Evolutionary conservation across 2,329 filamentous ascomycete genomes (phyloP).

Genomic region (Xylariales sp.): DNA sequence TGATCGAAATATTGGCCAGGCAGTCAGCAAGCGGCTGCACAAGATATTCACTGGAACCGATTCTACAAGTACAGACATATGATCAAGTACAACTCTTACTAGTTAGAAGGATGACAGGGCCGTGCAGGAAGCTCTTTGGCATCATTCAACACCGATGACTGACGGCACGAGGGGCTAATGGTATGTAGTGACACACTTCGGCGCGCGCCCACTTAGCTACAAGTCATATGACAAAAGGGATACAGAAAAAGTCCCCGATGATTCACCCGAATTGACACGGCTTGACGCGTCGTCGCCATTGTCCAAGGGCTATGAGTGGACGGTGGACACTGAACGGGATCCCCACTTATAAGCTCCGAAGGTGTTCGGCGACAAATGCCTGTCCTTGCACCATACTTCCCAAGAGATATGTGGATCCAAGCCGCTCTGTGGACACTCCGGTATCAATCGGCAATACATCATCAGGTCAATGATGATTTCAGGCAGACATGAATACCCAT

Average conservation of each 20-base stretch:
- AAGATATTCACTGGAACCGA: constrained; percentile 58
- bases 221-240: background rate
- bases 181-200: too few relatives aligned
- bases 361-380: background rate
- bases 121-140: background rate
- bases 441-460: too few relatives aligned
- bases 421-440: too few relatives aligned
- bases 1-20: constrained; percentile 51
- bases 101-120: constrained; percentile 1
- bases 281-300: too few relatives aligned
- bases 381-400: background rate
- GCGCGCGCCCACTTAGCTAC: background rate
- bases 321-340: background rate
- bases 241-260: background rate
- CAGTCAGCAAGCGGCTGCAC: constrained; percentile 54
- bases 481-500: too few relatives aligned
- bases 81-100: constrained; percentile 7
- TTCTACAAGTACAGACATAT: constrained; percentile 51
- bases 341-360: background rate
- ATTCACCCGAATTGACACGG: background rate
- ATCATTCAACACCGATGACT: too few relatives aligned
- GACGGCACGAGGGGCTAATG: too few relatives aligned
- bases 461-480: too few relatives aligned
- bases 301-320: background rate
- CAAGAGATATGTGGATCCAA: background rate